Evolutionary conservation across 169 alveolate genomes (phyloP), one percentile per base, ranked within the genome.

Genomic region (Blepharisma undulans): DNA sequence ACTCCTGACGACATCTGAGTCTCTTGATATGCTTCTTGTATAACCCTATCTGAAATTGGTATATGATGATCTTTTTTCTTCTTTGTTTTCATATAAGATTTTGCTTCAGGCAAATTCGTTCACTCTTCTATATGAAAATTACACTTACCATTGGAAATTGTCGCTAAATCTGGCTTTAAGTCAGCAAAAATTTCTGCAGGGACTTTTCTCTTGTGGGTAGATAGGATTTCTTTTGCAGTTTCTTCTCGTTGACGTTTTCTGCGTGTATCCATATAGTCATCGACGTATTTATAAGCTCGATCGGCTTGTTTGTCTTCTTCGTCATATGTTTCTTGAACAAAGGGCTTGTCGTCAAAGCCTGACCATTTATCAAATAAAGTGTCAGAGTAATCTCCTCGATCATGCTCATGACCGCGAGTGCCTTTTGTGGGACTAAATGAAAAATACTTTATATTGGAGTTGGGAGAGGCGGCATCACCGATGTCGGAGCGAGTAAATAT

Each of bases 401-500:
- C 98, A 32, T 94, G 95, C 33, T 96, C 96, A 8, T 82, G 89
- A 7, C 89, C 89, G 12, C 89, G 72, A 22, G 89, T 82, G 6
- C 76, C 76, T 21, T 19, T 25, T 18, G 89, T 82, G 7, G 89
- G 89, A 78, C 78, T 82, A 32, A 25, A 29, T 78, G 14, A 21
- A 32, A 29, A 29, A 27, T 78, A 78, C 86, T 78, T 78, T 22
- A 82, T 36, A 12, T 82, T 82, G 33, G 77, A 96, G 32, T 85
- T 94, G 22, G 74, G 92, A 4, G 87, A 72, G n/a, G 96, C 96
- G 21, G 96, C 95, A 61, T 97, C 99, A 90, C 99, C 99, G 72
- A 99, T 96, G 90, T 99, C 99, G 7, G 99, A 99, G 76, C 99
- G 99, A 14, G 99, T 99, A 4, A 99, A 99, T 93, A 98, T 98